Conservation (phyloP, 108 stramenopile genomes). For the Epithemia pelagica region DNA sequence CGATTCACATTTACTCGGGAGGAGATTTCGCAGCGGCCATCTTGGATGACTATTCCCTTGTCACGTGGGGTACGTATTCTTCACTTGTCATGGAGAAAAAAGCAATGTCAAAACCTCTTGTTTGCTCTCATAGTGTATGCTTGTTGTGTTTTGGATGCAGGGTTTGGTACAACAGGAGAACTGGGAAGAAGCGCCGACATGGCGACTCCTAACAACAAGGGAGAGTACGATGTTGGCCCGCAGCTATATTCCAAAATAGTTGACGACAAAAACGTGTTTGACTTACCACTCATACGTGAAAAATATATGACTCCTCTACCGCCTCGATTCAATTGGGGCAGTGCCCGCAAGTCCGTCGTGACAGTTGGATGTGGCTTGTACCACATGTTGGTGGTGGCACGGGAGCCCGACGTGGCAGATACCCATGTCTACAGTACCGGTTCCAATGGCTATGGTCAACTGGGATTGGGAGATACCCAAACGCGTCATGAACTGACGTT, state of each 20-base stretch:
- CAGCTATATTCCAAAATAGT: neutral
- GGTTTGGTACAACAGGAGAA: slow-evolving; percentile 24
- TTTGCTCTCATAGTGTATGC: no score
- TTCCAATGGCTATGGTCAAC: slow-evolving; percentile 88
- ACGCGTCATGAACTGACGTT: slow-evolving; percentile 28
- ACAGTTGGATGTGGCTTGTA: slow-evolving; percentile 71
- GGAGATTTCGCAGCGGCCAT: slow-evolving; percentile 45
- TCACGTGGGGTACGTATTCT: slow-evolving; percentile 65
- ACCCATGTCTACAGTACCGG: slow-evolving; percentile 66
- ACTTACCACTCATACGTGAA: slow-evolving; percentile 1
- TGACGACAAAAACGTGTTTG: neutral
- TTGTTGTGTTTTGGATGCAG: no score
- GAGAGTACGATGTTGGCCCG: slow-evolving; percentile 13
- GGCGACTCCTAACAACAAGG: slow-evolving; percentile 8
- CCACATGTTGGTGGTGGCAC: slow-evolving; percentile 77
- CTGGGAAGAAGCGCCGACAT: slow-evolving; percentile 20
- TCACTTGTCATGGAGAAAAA: no score
- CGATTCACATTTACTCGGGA: slow-evolving; percentile 40
- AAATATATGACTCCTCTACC: slow-evolving; percentile 29
- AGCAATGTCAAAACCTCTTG: no score
- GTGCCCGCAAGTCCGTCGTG: slow-evolving; percentile 24
- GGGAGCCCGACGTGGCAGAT: slow-evolving; percentile 19
- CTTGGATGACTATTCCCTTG: slow-evolving; percentile 43
- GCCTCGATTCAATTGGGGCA: slow-evolving; percentile 16
- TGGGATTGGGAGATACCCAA: slow-evolving; percentile 72